These are phyloP conservation scores for Termitomyces sp. DNA, from an alignment of 768 basidiomycete genomes.

Conservation along the genomic window DNA sequence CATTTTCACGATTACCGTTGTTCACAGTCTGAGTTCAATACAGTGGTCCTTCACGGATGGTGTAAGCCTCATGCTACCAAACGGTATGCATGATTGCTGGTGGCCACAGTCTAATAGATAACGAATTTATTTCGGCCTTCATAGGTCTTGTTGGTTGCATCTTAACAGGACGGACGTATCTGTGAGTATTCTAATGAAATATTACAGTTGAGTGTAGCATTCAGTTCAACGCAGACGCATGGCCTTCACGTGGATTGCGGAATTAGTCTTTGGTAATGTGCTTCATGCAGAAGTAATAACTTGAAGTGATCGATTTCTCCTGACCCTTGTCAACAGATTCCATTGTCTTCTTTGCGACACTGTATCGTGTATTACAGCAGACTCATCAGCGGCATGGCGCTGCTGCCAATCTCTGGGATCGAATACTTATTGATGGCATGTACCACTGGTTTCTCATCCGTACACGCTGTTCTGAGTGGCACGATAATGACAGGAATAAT, in stretches of 20 bases:
- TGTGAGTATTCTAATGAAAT: neutral
- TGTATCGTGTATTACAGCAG: neutral
- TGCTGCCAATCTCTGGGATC: neutral
- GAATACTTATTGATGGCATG: neutral
- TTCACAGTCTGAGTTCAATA: neutral
- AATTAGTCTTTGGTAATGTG: constrained; percentile 24
- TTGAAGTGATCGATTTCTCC: neutral
- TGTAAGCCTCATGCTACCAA: constrained; percentile 22
- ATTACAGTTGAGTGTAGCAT: too few relatives aligned
- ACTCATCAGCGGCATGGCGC: neutral
- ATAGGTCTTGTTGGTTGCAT: constrained; percentile 31
- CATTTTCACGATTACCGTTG: neutral
- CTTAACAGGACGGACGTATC: constrained; percentile 12
- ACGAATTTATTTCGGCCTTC: too few relatives aligned
- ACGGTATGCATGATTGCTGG: constrained; percentile 9
- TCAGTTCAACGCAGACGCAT: constrained; percentile 22
- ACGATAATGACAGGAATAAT: neutral
- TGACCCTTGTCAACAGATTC: constrained; percentile 21
- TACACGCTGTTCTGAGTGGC: neutral
- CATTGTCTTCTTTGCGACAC: constrained; percentile 10
- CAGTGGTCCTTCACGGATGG: constrained; percentile 27
- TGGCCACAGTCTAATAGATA: too few relatives aligned
- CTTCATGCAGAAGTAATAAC: neutral
- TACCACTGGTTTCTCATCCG: neutral
- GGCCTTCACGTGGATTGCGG: constrained; percentile 30